A percentile compares a stretch with the other conserved stretches of the same genome.
Evolutionary conservation across 75 land plant genomes (phyloP).

Genomic region (Sequoia sempervirens): DNA sequence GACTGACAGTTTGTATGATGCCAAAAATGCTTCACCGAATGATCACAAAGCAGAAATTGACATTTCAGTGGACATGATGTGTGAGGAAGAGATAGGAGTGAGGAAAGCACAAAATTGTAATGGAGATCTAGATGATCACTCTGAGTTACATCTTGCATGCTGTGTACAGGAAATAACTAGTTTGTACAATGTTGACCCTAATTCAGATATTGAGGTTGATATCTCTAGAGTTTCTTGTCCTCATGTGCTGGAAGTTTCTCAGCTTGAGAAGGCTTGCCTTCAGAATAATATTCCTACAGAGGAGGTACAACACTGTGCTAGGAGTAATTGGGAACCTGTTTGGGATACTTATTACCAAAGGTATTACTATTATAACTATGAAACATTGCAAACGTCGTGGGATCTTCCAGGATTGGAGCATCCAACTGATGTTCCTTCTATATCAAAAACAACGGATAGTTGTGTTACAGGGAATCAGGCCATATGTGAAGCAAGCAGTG

Average conservation of each 20-base stretch:
- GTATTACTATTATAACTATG: slow-evolving; percentile 60
- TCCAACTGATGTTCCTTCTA: slow-evolving; percentile 7
- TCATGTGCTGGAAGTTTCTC: neutral
- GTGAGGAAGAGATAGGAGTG: slow-evolving; percentile 18
- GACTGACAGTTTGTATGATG: neutral
- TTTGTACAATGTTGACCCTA: slow-evolving; percentile 1
- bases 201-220: slow-evolving; percentile 13
- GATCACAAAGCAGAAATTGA: neutral
- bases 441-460: neutral
- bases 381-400: slow-evolving; percentile 72
- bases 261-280: slow-evolving; percentile 1
- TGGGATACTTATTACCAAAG: slow-evolving; percentile 71
- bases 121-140: neutral
- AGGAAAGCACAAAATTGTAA: slow-evolving; percentile 15
- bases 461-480: neutral
- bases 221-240: neutral
- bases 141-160: neutral
- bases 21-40: neutral
- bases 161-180: slow-evolving; percentile 5
- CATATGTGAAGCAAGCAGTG: neutral
- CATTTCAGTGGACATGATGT: neutral
- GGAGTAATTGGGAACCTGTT: slow-evolving; percentile 52
- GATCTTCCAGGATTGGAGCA: slow-evolving; percentile 43
- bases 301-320: neutral
- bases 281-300: neutral